Evolutionary conservation across 176 grass and related monocot genomes (phyloP), one percentile per base, ranked within the genome.

Genomic region (Eleusine coracana): DNA sequence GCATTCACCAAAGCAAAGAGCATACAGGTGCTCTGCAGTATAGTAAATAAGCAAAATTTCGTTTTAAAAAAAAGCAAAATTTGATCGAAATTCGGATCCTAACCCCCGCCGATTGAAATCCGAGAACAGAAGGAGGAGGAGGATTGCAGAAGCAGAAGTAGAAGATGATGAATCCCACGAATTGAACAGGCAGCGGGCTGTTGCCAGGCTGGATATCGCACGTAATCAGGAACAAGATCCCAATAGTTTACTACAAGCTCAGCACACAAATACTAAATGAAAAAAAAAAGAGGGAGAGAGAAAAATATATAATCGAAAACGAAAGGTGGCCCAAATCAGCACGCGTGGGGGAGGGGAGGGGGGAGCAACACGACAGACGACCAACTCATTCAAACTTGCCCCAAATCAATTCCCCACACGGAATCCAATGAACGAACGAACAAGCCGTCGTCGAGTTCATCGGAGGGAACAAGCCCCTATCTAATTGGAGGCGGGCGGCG

Each of bases 281-380:
- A n/a, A n/a, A 5, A n/a, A 55, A 20, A 5, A 17, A 56, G 0
- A 18, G 4, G 20, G 52, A 56, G 18, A 21, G 52, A 20, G 16
- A 3, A 1, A 59, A 2, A 59, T 2, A 7, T 7, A 23, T 10
- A 60, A 60, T 23, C 0, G 25, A 29, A 63, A 63, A 63, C 25
- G 60, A 28, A 63, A 63, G 59, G 59, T 62, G 59, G 59, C 59
- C 59, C 59, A 62, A 62, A 25, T 63, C 59, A 62, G 59, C 59
- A 27, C 56, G 56, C 56, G 56, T 60, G 56, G 56, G 54, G 54
- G 17, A 21, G 13, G 16, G 50, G 49, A 2, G 13, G 17, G 5
- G 5, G 56, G n/a, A 25, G 2, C n/a, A 28, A 63, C 59, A 62
- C 25, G 60, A 63, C 60, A 63, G 60, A 63, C 23, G 60, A 63